These are phyloP conservation scores for Irpex rosettiformis DNA, from an alignment of 1,284 basidiomycete species.

Conservation along the genomic window DNA sequence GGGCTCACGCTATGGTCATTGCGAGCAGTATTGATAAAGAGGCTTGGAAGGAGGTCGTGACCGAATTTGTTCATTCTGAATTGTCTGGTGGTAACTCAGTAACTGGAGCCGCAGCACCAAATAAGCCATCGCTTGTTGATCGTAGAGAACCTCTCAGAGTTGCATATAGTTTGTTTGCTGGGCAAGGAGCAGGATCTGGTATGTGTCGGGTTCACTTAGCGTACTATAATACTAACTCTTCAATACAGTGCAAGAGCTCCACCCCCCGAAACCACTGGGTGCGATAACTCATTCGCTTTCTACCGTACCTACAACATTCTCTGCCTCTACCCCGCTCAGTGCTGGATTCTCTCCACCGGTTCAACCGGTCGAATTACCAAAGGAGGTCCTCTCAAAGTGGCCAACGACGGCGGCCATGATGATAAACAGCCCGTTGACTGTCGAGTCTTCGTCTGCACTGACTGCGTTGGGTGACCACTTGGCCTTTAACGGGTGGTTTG, in stretches of 20 bases:
- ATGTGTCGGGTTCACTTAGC: slow-evolving; percentile 23
- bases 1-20: slow-evolving; percentile 96
- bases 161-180: slow-evolving; percentile 85
- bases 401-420: slow-evolving; percentile 86
- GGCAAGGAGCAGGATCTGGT: slow-evolving; percentile 78
- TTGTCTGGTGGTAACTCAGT: slow-evolving; percentile 45
- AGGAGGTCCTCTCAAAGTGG: slow-evolving; percentile 73
- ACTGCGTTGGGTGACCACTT: slow-evolving; percentile 88
- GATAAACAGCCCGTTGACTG: slow-evolving; percentile 65
- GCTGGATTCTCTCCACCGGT: slow-evolving; percentile 54
- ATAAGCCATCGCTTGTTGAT: slow-evolving; percentile 20
- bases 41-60: slow-evolving; percentile 88
- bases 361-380: slow-evolving; percentile 43
- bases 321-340: slow-evolving; percentile 55
- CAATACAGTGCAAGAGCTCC: slow-evolving; percentile 68
- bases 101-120: slow-evolving; percentile 14
- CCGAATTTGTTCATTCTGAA: slow-evolving; percentile 83
- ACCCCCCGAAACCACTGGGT: slow-evolving; percentile 55
- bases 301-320: slow-evolving; percentile 33
- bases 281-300: slow-evolving; percentile 37
- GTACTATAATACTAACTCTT: background rate
- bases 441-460: slow-evolving; percentile 70
- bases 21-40: slow-evolving; percentile 92
- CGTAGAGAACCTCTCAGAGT: slow-evolving; percentile 72
- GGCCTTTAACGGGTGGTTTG: slow-evolving; percentile 64